Conservation (phyloP, 2,329 filamentous ascomycete genomes). For the Sporothrix mexicana region DNA sequence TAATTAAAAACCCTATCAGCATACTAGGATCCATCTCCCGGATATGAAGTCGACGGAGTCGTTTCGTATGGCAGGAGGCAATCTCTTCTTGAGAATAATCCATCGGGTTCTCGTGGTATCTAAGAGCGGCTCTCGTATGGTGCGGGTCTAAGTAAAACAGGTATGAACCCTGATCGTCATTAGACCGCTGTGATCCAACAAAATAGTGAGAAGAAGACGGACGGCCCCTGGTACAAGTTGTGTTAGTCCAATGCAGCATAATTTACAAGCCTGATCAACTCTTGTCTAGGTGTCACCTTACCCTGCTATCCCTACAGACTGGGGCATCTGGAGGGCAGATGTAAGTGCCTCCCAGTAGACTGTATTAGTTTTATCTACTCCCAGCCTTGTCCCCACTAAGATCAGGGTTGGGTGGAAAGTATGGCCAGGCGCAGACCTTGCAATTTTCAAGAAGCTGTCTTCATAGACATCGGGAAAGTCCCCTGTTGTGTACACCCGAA, state of each 20-base stretch:
- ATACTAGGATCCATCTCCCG: constrained; percentile 98
- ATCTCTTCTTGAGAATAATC: constrained; percentile 75
- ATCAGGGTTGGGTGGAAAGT: constrained; percentile 84
- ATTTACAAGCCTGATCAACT: neutral
- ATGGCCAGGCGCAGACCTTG: constrained; percentile 67
- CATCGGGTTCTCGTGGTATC: constrained; percentile 62
- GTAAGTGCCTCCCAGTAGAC: constrained; percentile 96
- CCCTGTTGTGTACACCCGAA: constrained; percentile 87
- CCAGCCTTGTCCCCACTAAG: constrained; percentile 84
- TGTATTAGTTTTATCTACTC: constrained; percentile 91
- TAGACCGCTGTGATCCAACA: constrained; percentile 54
- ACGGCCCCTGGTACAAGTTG: constrained; percentile 67
- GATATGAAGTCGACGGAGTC: constrained; percentile 80
- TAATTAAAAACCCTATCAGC: constrained; percentile 91
- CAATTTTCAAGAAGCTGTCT: constrained; percentile 80
- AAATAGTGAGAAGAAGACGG: constrained; percentile 82
- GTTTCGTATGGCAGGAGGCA: constrained; percentile 83
- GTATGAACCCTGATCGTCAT: constrained; percentile 62
- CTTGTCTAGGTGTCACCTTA: constrained; percentile 50
- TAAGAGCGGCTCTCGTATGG: constrained; percentile 76
- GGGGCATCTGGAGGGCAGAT: constrained; percentile 79
- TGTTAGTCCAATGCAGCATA: neutral
- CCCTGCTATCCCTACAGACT: constrained; percentile 97
- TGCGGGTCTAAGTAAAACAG: constrained; percentile 98
- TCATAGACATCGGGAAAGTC: constrained; percentile 93